phyloP scores from a whole-genome alignment of 371 early-diverging fungal genomes.

The Dichotomocladium elegans region DNA sequence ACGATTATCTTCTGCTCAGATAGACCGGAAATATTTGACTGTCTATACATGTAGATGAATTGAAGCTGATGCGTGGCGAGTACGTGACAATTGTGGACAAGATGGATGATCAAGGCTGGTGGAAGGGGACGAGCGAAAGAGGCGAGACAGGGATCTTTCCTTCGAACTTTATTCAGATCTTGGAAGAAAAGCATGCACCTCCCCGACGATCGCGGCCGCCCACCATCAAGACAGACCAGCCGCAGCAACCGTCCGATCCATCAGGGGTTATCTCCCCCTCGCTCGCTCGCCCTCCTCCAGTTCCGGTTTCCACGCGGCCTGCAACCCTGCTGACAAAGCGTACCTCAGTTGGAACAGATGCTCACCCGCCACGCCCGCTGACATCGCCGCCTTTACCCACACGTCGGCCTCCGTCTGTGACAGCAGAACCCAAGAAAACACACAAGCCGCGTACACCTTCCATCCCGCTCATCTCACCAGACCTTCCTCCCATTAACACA shows the following conservation, averaged over 20 bases:
- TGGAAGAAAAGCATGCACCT: slow-evolving; percentile 34
- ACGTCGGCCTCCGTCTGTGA: slow-evolving; percentile 14
- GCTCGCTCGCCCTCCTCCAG: slow-evolving; percentile 37
- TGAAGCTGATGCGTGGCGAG: slow-evolving; percentile 46
- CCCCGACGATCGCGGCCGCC: slow-evolving; percentile 41
- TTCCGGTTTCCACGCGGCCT: slow-evolving; percentile 44
- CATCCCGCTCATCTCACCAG: slow-evolving; percentile 36
- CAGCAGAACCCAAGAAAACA: slow-evolving; percentile 6
- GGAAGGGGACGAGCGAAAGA: slow-evolving; percentile 53
- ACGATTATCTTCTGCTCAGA: neutral
- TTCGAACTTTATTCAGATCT: slow-evolving; percentile 53
- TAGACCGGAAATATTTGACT: neutral
- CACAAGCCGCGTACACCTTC: slow-evolving; percentile 27
- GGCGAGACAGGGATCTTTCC: slow-evolving; percentile 55
- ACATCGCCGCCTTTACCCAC: slow-evolving; percentile 28
- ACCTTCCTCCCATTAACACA: slow-evolving; percentile 37
- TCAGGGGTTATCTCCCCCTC: slow-evolving; percentile 5
- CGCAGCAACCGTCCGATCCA: slow-evolving; percentile 7
- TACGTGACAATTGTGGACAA: slow-evolving; percentile 48
- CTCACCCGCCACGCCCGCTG: slow-evolving; percentile 29
- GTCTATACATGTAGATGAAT: slow-evolving; percentile 41
- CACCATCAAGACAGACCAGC: slow-evolving; percentile 37
- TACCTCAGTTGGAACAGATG: slow-evolving; percentile 1
- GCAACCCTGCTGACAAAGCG: slow-evolving; percentile 29
- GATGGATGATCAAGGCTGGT: slow-evolving; percentile 58